Evolutionary conservation across 768 basidiomycete species (phyloP).

Genomic region (Lentinula sp.): DNA sequence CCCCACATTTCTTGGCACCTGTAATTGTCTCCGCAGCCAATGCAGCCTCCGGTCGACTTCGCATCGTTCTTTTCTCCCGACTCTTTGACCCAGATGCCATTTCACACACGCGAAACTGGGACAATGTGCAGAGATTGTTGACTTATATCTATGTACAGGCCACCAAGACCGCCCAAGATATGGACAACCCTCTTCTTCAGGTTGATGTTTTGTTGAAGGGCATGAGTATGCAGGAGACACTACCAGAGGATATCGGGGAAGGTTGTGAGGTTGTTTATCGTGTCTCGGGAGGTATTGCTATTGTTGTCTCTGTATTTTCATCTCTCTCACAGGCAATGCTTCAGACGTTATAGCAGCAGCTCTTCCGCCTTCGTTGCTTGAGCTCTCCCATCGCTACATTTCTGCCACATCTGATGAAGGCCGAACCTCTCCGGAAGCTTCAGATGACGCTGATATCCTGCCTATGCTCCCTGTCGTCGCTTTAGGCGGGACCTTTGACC

Average conservation of each 20-base stretch:
- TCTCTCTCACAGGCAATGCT: background rate
- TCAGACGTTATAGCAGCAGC: background rate
- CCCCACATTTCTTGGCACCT: conserved; percentile 50
- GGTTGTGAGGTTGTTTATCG: conserved; percentile 43
- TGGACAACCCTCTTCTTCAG: conserved; percentile 66
- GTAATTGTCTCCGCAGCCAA: conserved; percentile 46
- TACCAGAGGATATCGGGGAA: conserved; percentile 34
- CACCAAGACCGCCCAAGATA: conserved; percentile 64
- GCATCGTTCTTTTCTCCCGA: conserved; percentile 60
- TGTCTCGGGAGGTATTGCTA: conserved; percentile 38
- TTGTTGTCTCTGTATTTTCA: conserved; percentile 2
- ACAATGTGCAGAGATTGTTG: conserved; percentile 67
- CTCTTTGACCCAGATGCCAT: conserved; percentile 40
- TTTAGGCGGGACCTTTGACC: conserved; percentile 96
- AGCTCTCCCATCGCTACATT: background rate
- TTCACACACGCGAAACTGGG: conserved; percentile 50
- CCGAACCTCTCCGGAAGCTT: background rate
- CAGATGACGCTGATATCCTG: conserved; percentile 12
- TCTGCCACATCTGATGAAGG: background rate
- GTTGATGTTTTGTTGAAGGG: conserved; percentile 72
- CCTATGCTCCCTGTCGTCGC: conserved; percentile 64
- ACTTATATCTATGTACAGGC: conserved; percentile 84
- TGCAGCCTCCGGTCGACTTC: conserved; percentile 42
- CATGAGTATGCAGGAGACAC: conserved; percentile 29
- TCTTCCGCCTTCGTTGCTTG: conserved; percentile 2